A percentile compares a stretch with the other conserved stretches of the same genome.
Evolutionary conservation across 1,139 yeast genomes (phyloP).

Genomic region (Barnettozyma hawaiiensis): DNA sequence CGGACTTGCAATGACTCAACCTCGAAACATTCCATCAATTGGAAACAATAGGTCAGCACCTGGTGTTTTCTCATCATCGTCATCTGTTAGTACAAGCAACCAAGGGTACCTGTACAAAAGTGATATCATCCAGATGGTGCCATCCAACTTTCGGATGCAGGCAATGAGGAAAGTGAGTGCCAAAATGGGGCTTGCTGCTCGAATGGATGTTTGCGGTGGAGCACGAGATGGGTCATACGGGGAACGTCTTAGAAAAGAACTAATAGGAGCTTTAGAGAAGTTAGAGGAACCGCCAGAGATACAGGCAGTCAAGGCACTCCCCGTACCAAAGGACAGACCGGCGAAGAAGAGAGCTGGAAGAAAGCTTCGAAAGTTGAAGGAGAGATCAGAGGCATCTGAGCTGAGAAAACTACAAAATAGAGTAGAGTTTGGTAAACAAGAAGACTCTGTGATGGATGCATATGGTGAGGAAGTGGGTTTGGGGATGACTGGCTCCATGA

Average conservation of each 20-base stretch:
- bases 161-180: slow-evolving; percentile 79
- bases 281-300: slow-evolving; percentile 74
- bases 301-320: slow-evolving; percentile 66
- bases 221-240: slow-evolving; percentile 54
- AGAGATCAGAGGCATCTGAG: slow-evolving; percentile 76
- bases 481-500: slow-evolving; percentile 54
- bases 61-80: too few species aligned
- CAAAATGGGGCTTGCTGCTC: slow-evolving; percentile 75
- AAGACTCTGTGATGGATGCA: slow-evolving; percentile 54
- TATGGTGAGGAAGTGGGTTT: slow-evolving; percentile 80
- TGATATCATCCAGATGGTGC: slow-evolving; percentile 45
- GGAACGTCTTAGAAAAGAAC: slow-evolving; percentile 49
- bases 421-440: slow-evolving; percentile 74
- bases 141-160: slow-evolving; percentile 56
- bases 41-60: slow-evolving; percentile 63
- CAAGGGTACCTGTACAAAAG: slow-evolving; percentile 59
- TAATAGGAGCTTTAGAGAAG: slow-evolving; percentile 61
- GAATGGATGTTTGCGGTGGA: slow-evolving; percentile 56
- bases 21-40: slow-evolving; percentile 77
- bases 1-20: slow-evolving; percentile 67
- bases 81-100: slow-evolving; percentile 43
- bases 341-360: slow-evolving; percentile 87
- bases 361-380: slow-evolving; percentile 71
- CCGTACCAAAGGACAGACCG: slow-evolving; percentile 72
- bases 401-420: slow-evolving; percentile 78